Evolutionary conservation across 371 early-diverging fungal genomes (phyloP).

Genomic region (Fennellomyces sp.): DNA sequence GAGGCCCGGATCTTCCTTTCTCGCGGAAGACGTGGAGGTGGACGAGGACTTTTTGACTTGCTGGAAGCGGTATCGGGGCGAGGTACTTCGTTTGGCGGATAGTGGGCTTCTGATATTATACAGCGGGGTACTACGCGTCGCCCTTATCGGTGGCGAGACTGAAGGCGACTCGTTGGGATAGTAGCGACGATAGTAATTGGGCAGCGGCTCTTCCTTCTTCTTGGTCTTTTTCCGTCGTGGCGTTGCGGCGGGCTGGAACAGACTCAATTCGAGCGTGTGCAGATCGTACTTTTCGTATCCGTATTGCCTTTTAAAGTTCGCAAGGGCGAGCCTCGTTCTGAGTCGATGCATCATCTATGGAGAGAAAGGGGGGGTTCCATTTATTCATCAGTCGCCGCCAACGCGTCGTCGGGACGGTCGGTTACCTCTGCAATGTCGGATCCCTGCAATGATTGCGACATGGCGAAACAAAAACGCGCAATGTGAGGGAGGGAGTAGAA

Average conservation of each 20-base stretch:
- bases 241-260: constrained; percentile 8
- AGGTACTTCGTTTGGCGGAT: constrained; percentile 44
- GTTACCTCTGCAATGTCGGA: constrained; percentile 15
- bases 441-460: constrained; percentile 2
- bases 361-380: neutral
- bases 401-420: neutral
- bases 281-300: constrained; percentile 39
- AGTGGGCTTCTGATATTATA: constrained; percentile 16
- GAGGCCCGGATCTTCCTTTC: neutral
- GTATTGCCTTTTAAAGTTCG: constrained; percentile 36
- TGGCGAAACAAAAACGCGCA: neutral
- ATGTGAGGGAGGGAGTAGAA: neutral
- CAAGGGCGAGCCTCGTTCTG: constrained; percentile 32
- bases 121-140: constrained; percentile 4
- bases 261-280: constrained; percentile 28
- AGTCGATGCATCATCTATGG: constrained; percentile 31
- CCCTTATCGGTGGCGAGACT: neutral
- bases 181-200: constrained; percentile 29
- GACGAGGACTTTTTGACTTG: constrained; percentile 4
- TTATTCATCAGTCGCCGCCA: neutral
- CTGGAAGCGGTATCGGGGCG: constrained; percentile 16
- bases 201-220: constrained; percentile 1
- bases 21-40: neutral
- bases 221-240: constrained; percentile 2
- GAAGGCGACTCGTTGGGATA: constrained; percentile 12